A percentile compares a stretch with the other conserved stretches of the same genome.
phyloP scores from a whole-genome alignment of 495 filamentous ascomycete species.

The Hamigera avellanea region DNA sequence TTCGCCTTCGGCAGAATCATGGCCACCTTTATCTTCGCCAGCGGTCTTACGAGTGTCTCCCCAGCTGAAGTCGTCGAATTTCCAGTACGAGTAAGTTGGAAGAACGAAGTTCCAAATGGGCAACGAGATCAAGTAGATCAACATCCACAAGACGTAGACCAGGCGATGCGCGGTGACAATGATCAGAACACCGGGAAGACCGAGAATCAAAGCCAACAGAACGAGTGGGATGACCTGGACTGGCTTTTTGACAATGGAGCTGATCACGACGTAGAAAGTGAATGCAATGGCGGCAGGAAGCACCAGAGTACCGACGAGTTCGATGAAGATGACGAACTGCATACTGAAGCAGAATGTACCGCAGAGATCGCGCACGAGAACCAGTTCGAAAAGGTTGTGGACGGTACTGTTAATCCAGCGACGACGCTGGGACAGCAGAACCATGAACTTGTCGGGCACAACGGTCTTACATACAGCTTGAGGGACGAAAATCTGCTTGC shows the following conservation, averaged over 20 bases:
- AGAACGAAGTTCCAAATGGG: conserved; percentile 98
- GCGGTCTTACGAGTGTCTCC: conserved; percentile 95
- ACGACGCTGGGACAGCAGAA: conserved; percentile 85
- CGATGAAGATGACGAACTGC: conserved; percentile 97
- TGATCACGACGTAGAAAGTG: conserved; percentile 89
- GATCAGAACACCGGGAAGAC: conserved; percentile 85
- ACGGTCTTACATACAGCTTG: conserved; percentile 98
- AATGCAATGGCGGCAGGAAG: conserved; percentile 93
- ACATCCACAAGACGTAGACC: conserved; percentile 94
- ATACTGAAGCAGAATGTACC: conserved; percentile 99
- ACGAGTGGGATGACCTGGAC: conserved; percentile 90
- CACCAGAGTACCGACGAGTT: conserved; percentile 88
- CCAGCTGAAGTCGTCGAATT: conserved; percentile 99
- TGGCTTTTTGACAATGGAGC: conserved; percentile 69
- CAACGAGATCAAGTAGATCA: conserved; percentile 85
- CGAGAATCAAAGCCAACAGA: conserved; percentile 83
- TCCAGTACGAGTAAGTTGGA: conserved; percentile 94
- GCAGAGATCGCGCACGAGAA: conserved; percentile 90
- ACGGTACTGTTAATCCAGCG: conserved; percentile 99
- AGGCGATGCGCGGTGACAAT: conserved; percentile 91
- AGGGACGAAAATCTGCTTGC: conserved; percentile 96
- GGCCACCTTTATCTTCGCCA: conserved; percentile 70
- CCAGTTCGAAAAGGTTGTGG: conserved; percentile 96
- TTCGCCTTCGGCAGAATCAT: conserved; percentile 83
- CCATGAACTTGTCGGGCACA: conserved; percentile 85